Evolutionary conservation across 306 rosid species (phyloP), one percentile per base, ranked within the genome.

Genomic region (Vigna mungo): DNA sequence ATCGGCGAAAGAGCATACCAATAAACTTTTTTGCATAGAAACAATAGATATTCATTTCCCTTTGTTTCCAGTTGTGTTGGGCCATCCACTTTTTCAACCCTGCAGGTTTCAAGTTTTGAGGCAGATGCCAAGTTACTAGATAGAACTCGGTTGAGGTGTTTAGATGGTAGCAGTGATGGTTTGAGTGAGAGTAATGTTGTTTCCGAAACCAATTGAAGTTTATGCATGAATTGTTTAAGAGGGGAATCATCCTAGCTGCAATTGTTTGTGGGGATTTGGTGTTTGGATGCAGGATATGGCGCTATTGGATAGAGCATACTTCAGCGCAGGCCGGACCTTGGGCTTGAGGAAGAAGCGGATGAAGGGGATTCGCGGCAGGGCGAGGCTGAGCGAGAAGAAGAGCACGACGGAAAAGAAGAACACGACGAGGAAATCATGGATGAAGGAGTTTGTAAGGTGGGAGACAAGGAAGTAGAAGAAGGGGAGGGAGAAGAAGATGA

Each of bases 161-260:
- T 75, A 70, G 86, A 81, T 47, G 72, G 77, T 68, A 60, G 66
- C 55, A 51, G 77, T 65, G 83, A 83, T 63, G 77, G 74, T 86
- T 73, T 48, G 68, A 52, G 72, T 2, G 61, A 69, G 48, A 49
- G 47, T 8, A 85, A 76, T 80, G 84, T n/a, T 82, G 83, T 44
- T 72, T 75, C 80, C 4, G 79, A 85, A 73, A 76, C 37, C 21
- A 89, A 67, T 71, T 77, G 52, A 82, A 82, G 37, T 80, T 85
- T 52, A 69, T 88, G 25, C 37, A 64, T 48, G 89, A 68, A 25
- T 68, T 88, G 68, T 78, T 87, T 59, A 88, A 82, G 87, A 66
- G 78, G 41, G 96, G 98, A 49, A 39, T 90, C 39, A 82, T 92
- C 76, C 68, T 92, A 51, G 91, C 86, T 43, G 97, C 97, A 25